Percentiles rank a stretch among this genome's conserved stretches.
These are phyloP conservation scores for Paracoccidioides brasiliensis DNA, from an alignment of 2,329 filamentous ascomycete genomes.

Conservation along the genomic window DNA sequence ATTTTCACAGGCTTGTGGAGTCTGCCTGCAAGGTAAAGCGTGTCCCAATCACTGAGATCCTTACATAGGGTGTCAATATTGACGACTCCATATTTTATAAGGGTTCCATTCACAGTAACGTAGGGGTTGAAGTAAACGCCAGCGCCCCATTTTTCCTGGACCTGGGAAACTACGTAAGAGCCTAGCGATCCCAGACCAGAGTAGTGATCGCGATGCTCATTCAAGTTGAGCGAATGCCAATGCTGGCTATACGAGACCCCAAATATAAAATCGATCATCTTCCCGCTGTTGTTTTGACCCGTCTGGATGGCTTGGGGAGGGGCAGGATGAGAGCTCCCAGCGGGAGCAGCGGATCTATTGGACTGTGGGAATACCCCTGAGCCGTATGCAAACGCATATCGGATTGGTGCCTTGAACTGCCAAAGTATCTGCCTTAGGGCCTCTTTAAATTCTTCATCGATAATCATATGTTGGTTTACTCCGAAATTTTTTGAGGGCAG, in stretches of 20 bases:
- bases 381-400: slow-evolving; percentile 94
- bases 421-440: slow-evolving; percentile 74
- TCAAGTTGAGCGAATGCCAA: slow-evolving; percentile 87
- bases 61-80: slow-evolving; percentile 79
- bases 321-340: slow-evolving; percentile 57
- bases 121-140: slow-evolving; percentile 98
- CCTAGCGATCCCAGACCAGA: slow-evolving; percentile 72
- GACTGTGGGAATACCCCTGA: slow-evolving; percentile 88
- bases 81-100: slow-evolving; percentile 97
- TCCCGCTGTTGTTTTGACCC: slow-evolving; percentile 74
- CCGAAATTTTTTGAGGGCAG: slow-evolving; percentile 73
- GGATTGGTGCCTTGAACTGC: slow-evolving; percentile 83
- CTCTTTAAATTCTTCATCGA: slow-evolving; percentile 92
- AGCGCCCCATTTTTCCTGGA: slow-evolving; percentile 80
- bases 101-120: slow-evolving; percentile 81
- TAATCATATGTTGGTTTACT: slow-evolving; percentile 89
- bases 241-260: slow-evolving; percentile 89
- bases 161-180: slow-evolving; percentile 67
- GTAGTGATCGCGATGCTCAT: slow-evolving; percentile 70
- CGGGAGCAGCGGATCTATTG: slow-evolving; percentile 29
- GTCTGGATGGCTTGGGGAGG: slow-evolving; percentile 68
- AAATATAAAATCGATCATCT: slow-evolving; percentile 98
- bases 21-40: slow-evolving; percentile 87
- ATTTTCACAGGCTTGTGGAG: slow-evolving; percentile 98
- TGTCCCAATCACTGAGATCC: slow-evolving; percentile 85